A percentile compares a stretch with the other conserved stretches of the same genome.
These are phyloP conservation scores for Colletotrichum agaves DNA, from an alignment of 2,329 filamentous ascomycete species.

Conservation along the genomic window DNA sequence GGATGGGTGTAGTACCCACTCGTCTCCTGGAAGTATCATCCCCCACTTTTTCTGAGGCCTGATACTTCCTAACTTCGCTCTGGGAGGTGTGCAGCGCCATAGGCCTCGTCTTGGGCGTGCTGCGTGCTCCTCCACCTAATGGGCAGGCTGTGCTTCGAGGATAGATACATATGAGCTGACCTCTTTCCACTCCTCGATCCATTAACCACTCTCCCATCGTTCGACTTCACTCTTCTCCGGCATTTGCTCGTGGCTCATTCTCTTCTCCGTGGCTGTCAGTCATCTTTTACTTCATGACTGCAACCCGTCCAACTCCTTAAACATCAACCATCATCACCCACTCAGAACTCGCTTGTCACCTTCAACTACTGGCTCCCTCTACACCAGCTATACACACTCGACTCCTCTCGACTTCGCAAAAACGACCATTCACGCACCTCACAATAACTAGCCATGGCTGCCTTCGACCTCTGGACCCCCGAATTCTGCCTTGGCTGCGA, in stretches of 20 bases:
- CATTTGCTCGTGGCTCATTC: conserved; percentile 28
- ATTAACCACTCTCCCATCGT: conserved; percentile 31
- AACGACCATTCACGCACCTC: neutral
- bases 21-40: conserved; percentile 18
- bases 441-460: conserved; percentile 16
- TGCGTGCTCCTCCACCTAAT: conserved; percentile 24
- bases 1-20: conserved; percentile 16
- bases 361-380: neutral
- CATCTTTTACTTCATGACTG: conserved; percentile 31
- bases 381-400: conserved; percentile 4
- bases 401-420: neutral
- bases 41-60: neutral
- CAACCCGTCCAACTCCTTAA: conserved; percentile 20
- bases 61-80: conserved; percentile 16
- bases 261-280: conserved; percentile 29
- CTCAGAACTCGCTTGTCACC: neutral
- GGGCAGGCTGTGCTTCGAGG: conserved; percentile 39
- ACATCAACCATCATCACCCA: neutral
- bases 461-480: conserved; percentile 76
- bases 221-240: conserved; percentile 37
- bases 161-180: conserved; percentile 40
- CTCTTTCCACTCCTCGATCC: conserved; percentile 38
- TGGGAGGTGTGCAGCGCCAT: conserved; percentile 18
- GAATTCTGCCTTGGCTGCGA: conserved; percentile 96
- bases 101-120: conserved; percentile 24